These are phyloP conservation scores for Fagopyrum esculentum DNA, from an alignment of 148 eudicot genomes.

Conservation along the genomic window DNA sequence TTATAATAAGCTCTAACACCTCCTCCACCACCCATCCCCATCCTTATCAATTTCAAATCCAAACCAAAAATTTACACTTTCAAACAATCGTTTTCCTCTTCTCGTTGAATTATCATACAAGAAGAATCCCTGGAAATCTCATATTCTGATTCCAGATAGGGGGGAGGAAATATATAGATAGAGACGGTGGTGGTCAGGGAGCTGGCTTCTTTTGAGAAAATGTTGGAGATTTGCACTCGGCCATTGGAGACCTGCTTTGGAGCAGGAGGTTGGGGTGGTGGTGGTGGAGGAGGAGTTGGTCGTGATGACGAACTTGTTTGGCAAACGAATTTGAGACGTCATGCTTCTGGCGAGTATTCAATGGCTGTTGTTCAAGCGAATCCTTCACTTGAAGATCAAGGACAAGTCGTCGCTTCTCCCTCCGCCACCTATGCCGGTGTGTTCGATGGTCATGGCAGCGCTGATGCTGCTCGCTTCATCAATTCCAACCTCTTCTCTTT, in stretches of 20 bases:
- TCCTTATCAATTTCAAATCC: neutral
- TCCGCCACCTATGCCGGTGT: slow-evolving; percentile 75
- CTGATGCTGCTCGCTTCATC: slow-evolving; percentile 78
- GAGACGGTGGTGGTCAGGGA: neutral
- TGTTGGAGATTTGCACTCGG: slow-evolving; percentile 23
- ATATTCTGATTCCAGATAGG: neutral
- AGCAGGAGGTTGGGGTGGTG: slow-evolving; percentile 14
- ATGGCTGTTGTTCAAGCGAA: slow-evolving; percentile 91
- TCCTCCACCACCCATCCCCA: neutral
- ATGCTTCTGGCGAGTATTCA: slow-evolving; percentile 77
- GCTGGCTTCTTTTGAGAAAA: slow-evolving; percentile 9
- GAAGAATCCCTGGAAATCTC: neutral
- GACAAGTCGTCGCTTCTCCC: slow-evolving; percentile 66
- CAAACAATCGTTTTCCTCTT: slow-evolving; percentile 7
- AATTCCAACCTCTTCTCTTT: slow-evolving; percentile 52
- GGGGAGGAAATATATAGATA: neutral
- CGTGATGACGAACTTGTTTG: slow-evolving; percentile 49
- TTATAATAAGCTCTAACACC: neutral
- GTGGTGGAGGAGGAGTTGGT: slow-evolving; percentile 38
- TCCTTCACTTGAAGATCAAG: slow-evolving; percentile 81
- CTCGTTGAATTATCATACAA: neutral
- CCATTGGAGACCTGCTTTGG: slow-evolving; percentile 30
- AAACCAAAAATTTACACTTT: neutral
- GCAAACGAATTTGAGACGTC: slow-evolving; percentile 75
- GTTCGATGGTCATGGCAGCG: slow-evolving; percentile 97